Evolutionary conservation across 2,329 filamentous ascomycete genomes (phyloP).

Genomic region (Epichloe elymi): DNA sequence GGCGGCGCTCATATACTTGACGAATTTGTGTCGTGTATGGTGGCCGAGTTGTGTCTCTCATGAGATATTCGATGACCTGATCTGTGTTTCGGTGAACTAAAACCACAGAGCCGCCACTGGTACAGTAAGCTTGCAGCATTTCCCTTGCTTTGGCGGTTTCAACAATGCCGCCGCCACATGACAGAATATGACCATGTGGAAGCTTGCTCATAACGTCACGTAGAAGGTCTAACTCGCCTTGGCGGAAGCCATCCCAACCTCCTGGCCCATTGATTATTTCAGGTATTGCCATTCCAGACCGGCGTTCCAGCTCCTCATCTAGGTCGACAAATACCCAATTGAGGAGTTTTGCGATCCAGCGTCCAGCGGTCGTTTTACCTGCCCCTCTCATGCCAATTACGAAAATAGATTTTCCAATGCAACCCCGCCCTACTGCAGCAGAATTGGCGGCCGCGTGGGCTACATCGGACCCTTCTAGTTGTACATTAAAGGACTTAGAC

Average conservation of each 20-base stretch:
- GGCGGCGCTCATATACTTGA: constrained; percentile 77
- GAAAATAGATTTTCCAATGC: constrained; percentile 58
- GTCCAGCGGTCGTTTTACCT: constrained; percentile 87
- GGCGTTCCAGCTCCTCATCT: constrained; percentile 71
- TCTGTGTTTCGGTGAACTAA: constrained; percentile 80
- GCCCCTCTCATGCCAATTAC: constrained; percentile 96
- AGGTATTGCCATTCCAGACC: constrained; percentile 64
- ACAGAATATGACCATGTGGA: constrained; percentile 67
- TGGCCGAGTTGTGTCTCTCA: constrained; percentile 77
- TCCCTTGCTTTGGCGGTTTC: constrained; percentile 71
- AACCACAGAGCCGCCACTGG: constrained; percentile 69
- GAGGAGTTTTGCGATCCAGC: constrained; percentile 67
- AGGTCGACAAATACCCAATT: constrained; percentile 73
- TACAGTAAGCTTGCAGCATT: constrained; percentile 59
- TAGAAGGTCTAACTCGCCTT: constrained; percentile 63
- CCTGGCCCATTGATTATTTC: constrained; percentile 59
- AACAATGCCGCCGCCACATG: constrained; percentile 87
- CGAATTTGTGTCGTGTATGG: constrained; percentile 90
- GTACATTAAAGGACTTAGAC: constrained; percentile 61
- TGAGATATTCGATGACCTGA: constrained; percentile 77
- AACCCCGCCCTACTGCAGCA: background rate
- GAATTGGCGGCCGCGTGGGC: constrained; percentile 12
- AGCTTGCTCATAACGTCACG: constrained; percentile 62
- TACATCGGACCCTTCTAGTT: constrained; percentile 60
- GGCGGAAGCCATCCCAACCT: constrained; percentile 84